Percentiles rank a stretch among this genome's conserved stretches.
phyloP scores from a whole-genome alignment of 176 grass and related monocot genomes.

The Panicum miliaceum region DNA sequence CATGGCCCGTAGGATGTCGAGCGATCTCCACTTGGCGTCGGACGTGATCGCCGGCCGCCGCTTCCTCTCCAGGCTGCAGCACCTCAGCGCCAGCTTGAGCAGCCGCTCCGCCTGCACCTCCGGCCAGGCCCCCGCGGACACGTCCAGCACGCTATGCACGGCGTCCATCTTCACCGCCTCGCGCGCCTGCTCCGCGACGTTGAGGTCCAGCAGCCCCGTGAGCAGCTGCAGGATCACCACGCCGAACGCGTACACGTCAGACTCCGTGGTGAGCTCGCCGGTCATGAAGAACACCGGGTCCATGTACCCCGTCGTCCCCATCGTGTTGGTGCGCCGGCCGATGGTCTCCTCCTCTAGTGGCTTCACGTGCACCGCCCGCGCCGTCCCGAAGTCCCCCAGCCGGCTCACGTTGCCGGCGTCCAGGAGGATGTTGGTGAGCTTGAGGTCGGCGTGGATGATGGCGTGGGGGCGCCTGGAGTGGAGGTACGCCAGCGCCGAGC shows the following conservation, averaged over 20 bases:
- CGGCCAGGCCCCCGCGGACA: constrained; percentile 50
- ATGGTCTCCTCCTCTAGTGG: constrained; percentile 47
- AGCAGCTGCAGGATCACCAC: constrained; percentile 51
- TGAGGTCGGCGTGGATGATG: constrained; percentile 75
- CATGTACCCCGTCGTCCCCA: constrained; percentile 58
- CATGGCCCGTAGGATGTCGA: constrained; percentile 47
- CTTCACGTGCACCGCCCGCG: constrained; percentile 45
- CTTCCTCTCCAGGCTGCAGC: constrained; percentile 53
- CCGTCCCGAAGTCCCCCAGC: constrained; percentile 66
- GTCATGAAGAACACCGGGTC: constrained; percentile 57
- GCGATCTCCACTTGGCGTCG: constrained; percentile 46
- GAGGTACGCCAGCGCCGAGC: constrained; percentile 59
- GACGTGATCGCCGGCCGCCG: constrained; percentile 48
- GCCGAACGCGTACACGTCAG: constrained; percentile 56
- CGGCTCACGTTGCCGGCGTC: constrained; percentile 47
- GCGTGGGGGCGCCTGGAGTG: constrained; percentile 58
- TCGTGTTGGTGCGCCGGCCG: constrained; percentile 48
- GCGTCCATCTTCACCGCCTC: constrained; percentile 39
- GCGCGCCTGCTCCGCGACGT: constrained; percentile 44
- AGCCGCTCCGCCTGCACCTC: constrained; percentile 50
- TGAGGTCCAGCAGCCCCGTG: constrained; percentile 44
- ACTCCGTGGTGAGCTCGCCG: constrained; percentile 58
- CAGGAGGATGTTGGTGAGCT: constrained; percentile 73
- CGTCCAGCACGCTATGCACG: constrained; percentile 43
- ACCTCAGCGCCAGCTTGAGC: constrained; percentile 41